Evolutionary conservation across 352 stramenopile genomes (phyloP).

Genomic region (Globisporangium nodosum): DNA sequence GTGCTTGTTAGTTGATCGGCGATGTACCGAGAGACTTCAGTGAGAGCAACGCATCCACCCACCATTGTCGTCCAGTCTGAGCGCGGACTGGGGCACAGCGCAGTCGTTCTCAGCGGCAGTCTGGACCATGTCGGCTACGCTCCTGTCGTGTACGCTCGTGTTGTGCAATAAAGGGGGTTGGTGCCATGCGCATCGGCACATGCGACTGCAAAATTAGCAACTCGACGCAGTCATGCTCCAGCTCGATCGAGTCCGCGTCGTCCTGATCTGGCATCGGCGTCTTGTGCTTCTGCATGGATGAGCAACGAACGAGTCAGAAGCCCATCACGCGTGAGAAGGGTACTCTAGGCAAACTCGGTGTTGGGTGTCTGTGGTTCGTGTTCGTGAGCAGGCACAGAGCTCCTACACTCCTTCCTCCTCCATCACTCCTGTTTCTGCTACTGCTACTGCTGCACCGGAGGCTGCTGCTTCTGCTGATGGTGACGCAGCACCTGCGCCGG

Average conservation of each 20-base stretch:
- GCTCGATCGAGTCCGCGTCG: no score
- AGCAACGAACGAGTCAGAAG: no score
- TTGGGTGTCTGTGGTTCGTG: no score
- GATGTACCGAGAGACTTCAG: not conserved
- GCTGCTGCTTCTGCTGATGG: constrained; percentile 32
- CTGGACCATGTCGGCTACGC: constrained; percentile 11
- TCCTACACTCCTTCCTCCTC: not conserved
- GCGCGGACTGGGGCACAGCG: constrained; percentile 4
- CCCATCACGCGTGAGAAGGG: no score
- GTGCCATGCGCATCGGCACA: not conserved
- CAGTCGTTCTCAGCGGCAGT: not conserved
- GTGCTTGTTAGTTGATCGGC: not conserved
- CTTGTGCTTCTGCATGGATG: no score
- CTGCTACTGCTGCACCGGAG: constrained; percentile 1
- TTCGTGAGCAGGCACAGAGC: no score
- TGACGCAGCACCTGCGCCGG: constrained; percentile 49
- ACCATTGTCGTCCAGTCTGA: constrained; percentile 14
- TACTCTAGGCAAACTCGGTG: no score
- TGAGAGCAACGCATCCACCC: not conserved
- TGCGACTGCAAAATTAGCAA: no score
- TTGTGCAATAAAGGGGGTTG: not conserved
- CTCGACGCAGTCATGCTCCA: no score
- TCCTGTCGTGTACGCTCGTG: not conserved
- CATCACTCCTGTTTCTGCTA: not conserved
- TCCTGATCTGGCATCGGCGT: no score